These are phyloP conservation scores for Rubus parviflorus DNA, from an alignment of 306 rosid genomes.

Conservation along the genomic window DNA sequence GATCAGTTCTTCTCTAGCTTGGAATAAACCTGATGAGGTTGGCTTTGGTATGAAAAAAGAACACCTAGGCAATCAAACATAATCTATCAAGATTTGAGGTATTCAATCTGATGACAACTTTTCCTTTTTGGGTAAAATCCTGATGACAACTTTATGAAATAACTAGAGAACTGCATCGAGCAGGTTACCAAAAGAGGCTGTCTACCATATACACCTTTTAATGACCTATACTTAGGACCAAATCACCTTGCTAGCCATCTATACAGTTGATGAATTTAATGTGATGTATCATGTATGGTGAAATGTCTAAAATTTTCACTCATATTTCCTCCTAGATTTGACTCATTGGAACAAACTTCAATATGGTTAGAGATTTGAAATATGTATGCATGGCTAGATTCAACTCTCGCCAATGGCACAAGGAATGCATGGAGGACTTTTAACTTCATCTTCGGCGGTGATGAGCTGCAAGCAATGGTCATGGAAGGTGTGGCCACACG, in stretches of 20 bases:
- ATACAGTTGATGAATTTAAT: background rate
- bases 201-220: background rate
- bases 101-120: too few relatives aligned
- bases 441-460: constrained; percentile 45
- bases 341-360: background rate
- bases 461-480: constrained; percentile 53
- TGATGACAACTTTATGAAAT: background rate
- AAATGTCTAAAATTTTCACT: background rate
- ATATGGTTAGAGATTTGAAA: background rate
- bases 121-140: too few relatives aligned
- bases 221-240: constrained; percentile 1
- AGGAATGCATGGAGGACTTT: constrained; percentile 63
- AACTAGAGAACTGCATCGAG: background rate
- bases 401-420: constrained; percentile 49
- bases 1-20: too few relatives aligned
- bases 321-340: background rate
- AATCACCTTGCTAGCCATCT: background rate
- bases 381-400: background rate
- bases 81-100: too few relatives aligned
- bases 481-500: constrained; percentile 74
- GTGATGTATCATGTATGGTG: background rate
- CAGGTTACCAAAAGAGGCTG: background rate
- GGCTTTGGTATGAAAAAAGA: too few relatives aligned
- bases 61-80: too few relatives aligned
- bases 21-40: too few relatives aligned